Evolutionary conservation across 805 yeast species (phyloP).

Genomic region (Lipomyces anomalus): DNA sequence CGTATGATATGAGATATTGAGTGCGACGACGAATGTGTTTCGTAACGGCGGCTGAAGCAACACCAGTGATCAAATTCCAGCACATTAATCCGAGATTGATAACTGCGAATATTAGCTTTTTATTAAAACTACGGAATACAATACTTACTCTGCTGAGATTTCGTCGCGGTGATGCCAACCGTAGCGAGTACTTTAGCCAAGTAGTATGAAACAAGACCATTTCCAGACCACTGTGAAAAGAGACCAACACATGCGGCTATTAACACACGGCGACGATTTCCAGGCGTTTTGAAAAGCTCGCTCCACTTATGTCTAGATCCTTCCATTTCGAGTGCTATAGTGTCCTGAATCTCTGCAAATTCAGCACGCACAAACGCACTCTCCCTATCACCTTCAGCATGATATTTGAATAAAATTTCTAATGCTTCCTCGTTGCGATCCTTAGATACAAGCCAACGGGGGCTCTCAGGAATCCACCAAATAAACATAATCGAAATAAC

Average conservation of each 20-base stretch:
- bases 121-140: too few species aligned
- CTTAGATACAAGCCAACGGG: conserved; percentile 41
- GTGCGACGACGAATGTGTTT: conserved; percentile 25
- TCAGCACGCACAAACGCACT: neutral
- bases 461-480: conserved; percentile 45
- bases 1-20: conserved; percentile 31
- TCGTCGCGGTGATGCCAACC: conserved; percentile 49
- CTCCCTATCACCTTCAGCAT: conserved; percentile 38
- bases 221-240: conserved; percentile 46
- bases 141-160: too few species aligned
- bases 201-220: conserved; percentile 49
- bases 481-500: conserved; percentile 31
- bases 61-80: conserved; percentile 40
- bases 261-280: conserved; percentile 41
- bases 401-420: conserved; percentile 37
- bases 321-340: neutral
- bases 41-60: conserved; percentile 30
- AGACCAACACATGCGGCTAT: conserved; percentile 32
- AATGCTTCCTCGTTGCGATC: conserved; percentile 45
- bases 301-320: conserved; percentile 25
- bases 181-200: conserved; percentile 45
- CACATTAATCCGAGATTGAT: conserved; percentile 48
- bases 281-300: conserved; percentile 37
- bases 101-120: conserved; percentile 39
- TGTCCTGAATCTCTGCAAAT: neutral